These are phyloP conservation scores for Exophiala calicioides DNA, from an alignment of 2,329 filamentous ascomycete species.

Conservation along the genomic window DNA sequence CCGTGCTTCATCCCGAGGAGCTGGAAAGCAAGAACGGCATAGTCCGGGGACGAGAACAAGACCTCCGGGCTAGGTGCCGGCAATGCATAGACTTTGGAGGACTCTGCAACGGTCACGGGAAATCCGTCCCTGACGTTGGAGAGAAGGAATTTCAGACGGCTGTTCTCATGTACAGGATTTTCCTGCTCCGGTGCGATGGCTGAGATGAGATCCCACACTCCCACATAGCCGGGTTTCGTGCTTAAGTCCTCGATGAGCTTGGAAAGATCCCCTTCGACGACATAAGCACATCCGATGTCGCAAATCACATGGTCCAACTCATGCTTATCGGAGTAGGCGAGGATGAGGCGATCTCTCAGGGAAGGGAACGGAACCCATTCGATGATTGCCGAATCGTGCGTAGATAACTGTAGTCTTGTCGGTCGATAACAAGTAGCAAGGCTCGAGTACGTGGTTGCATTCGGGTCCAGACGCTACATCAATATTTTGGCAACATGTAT, in stretches of 20 bases:
- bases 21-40: slow-evolving; percentile 3
- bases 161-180: neutral
- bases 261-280: slow-evolving; percentile 11
- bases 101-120: too few species aligned
- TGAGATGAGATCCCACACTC: slow-evolving; percentile 8
- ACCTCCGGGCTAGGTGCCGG: slow-evolving; percentile 6
- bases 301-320: slow-evolving; percentile 4
- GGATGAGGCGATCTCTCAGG: slow-evolving; percentile 7
- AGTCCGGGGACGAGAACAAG: slow-evolving; percentile 3
- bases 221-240: neutral
- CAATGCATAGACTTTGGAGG: neutral
- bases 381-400: slow-evolving; percentile 5
- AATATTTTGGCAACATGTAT: neutral
- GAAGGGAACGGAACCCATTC: slow-evolving; percentile 13
- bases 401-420: slow-evolving; percentile 3
- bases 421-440: slow-evolving; percentile 2
- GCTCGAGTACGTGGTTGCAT: neutral
- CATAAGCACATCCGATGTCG: slow-evolving; percentile 4
- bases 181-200: slow-evolving; percentile 1
- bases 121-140: neutral
- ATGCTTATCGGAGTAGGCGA: slow-evolving; percentile 1
- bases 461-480: slow-evolving; percentile 1
- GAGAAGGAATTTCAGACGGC: neutral
- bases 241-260: slow-evolving; percentile 1
- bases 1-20: neutral